Evolutionary conservation across 2,329 filamentous ascomycete genomes (phyloP).

Genomic region (Fusarium papillatum): DNA sequence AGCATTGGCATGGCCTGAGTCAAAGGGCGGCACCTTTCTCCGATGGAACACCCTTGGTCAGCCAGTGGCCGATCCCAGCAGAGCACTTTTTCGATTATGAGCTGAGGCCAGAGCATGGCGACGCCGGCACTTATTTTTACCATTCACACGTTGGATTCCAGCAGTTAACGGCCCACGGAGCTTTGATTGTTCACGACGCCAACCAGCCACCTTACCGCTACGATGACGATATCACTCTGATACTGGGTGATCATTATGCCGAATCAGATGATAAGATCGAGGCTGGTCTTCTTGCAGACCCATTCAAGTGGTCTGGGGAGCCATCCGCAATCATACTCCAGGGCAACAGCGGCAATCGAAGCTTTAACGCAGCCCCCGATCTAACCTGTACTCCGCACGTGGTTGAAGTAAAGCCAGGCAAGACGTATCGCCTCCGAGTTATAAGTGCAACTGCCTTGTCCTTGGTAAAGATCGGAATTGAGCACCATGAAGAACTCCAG

Average conservation of each 20-base stretch:
- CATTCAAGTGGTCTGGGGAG: conserved; percentile 72
- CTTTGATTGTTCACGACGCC: conserved; percentile 62
- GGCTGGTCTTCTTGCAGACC: conserved; percentile 59
- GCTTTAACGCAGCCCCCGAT: conserved; percentile 19
- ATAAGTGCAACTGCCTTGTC: conserved; percentile 26
- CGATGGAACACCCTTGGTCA: conserved; percentile 71
- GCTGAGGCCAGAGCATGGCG: conserved; percentile 62
- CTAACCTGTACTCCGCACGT: conserved; percentile 26
- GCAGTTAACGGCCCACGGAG: conserved; percentile 68
- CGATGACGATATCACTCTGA: conserved; percentile 69
- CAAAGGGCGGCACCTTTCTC: conserved; percentile 72
- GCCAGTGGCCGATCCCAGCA: conserved; percentile 76
- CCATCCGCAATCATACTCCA: conserved; percentile 51
- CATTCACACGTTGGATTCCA: conserved; percentile 77
- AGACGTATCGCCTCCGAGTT: conserved; percentile 21
- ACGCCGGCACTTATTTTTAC: conserved; percentile 77
- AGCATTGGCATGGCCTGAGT: conserved; percentile 79
- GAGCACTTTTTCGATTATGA: conserved; percentile 78
- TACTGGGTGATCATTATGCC: conserved; percentile 68
- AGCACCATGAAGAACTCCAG: not conserved
- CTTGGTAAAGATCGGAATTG: conserved; percentile 26
- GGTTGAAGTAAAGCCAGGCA: conserved; percentile 18
- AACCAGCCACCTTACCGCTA: conserved; percentile 69
- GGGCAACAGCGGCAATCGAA: conserved; percentile 33
- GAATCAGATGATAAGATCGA: conserved; percentile 66